phyloP scores from a whole-genome alignment of 1,139 yeast genomes.

The Diutina catenulata region DNA sequence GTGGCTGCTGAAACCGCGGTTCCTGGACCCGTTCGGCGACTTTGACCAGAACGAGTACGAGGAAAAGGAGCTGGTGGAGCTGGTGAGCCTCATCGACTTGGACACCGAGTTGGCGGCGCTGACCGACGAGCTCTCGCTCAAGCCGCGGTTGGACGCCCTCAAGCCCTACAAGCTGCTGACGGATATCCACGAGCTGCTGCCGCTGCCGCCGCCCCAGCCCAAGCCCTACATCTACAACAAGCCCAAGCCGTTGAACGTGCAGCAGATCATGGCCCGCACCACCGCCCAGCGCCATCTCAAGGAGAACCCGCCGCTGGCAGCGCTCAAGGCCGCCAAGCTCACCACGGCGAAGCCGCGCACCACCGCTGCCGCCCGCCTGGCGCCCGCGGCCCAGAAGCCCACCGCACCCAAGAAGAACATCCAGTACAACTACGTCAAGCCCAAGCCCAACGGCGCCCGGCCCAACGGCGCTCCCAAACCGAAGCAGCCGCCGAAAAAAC shows the following conservation, averaged over 20 bases:
- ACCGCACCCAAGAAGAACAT: constrained; percentile 10
- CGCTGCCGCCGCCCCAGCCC: background rate
- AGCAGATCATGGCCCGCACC: constrained; percentile 20
- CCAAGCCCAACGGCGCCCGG: constrained; percentile 2
- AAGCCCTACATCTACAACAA: constrained; percentile 24
- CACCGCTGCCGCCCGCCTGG: no score
- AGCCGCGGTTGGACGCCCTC: background rate
- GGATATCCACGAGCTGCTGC: background rate
- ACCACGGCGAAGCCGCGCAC: background rate
- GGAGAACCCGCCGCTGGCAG: constrained; percentile 1
- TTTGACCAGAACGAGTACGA: constrained; percentile 24
- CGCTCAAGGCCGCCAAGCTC: background rate
- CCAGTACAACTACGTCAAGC: constrained; percentile 9
- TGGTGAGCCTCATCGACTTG: constrained; percentile 23
- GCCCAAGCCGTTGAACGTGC: constrained; percentile 31
- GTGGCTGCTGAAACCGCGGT: background rate
- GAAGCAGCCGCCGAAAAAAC: background rate
- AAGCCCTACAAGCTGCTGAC: constrained; percentile 1
- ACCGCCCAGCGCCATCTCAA: constrained; percentile 6
- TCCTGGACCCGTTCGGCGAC: constrained; percentile 25
- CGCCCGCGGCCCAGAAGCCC: no score
- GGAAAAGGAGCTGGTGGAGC: background rate
- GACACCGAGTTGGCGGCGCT: constrained; percentile 12
- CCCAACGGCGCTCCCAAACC: background rate
- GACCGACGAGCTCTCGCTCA: background rate